Evolutionary conservation across 768 basidiomycete genomes (phyloP).

Genomic region (Serendipita sp.): DNA sequence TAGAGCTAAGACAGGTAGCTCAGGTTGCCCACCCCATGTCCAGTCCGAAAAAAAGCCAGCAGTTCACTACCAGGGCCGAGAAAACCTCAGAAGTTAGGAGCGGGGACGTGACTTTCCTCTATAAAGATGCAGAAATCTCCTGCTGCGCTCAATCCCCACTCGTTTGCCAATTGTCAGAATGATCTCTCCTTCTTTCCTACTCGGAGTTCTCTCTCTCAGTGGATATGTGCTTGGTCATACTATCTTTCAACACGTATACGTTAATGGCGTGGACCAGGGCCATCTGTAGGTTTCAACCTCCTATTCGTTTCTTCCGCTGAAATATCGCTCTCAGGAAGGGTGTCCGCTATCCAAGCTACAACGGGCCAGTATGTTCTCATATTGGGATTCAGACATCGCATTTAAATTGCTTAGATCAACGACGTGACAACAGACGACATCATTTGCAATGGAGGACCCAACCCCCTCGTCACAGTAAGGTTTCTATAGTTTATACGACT

Average conservation of each 20-base stretch:
- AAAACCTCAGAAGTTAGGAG: too few species aligned
- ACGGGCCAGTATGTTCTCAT: conserved; percentile 28
- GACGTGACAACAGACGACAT: conserved; percentile 38
- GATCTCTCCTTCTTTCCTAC: neutral
- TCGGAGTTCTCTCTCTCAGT: neutral
- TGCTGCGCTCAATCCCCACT: too few species aligned
- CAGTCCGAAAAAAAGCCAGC: too few species aligned
- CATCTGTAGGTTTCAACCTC: neutral
- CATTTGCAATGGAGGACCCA: conserved; percentile 46
- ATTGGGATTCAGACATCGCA: neutral
- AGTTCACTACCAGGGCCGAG: too few species aligned
- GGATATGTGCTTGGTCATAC: neutral
- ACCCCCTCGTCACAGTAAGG: conserved; percentile 22
- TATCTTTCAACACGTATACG: conserved; percentile 23
- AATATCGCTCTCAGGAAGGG: conserved; percentile 29
- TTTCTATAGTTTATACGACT: neutral
- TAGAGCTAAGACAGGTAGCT: too few species aligned
- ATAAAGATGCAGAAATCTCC: too few species aligned
- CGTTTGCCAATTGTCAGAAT: neutral
- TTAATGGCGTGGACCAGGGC: conserved; percentile 26
- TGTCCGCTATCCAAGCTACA: conserved; percentile 27
- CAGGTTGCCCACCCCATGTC: too few species aligned
- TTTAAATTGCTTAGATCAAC: conserved; percentile 29
- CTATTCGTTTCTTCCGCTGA: neutral
- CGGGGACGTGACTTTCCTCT: too few species aligned